A percentile compares a stretch with the other conserved stretches of the same genome.
These are phyloP conservation scores for Chaetomidium leptoderma DNA, from an alignment of 495 filamentous ascomycete genomes.

Conservation along the genomic window DNA sequence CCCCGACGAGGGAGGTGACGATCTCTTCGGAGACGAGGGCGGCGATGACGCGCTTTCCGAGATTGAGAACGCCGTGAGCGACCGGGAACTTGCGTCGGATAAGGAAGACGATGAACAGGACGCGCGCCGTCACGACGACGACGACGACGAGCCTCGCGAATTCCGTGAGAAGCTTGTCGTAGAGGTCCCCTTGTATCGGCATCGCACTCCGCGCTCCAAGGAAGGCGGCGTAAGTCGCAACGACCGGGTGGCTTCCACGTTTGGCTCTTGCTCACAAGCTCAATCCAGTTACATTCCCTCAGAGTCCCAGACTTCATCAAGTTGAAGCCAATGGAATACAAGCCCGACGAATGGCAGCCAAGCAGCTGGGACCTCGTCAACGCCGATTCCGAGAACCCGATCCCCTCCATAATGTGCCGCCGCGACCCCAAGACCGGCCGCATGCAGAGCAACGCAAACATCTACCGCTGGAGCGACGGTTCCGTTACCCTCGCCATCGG, in stretches of 20 bases:
- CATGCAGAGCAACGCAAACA: constrained; percentile 69
- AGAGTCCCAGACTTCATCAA: constrained; percentile 75
- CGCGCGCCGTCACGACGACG: constrained; percentile 36
- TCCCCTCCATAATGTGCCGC: constrained; percentile 39
- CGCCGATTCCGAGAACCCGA: constrained; percentile 35
- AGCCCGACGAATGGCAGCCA: constrained; percentile 60
- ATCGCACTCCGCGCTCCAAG: constrained; percentile 65
- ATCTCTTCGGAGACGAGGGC: constrained; percentile 64
- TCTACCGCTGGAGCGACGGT: constrained; percentile 80
- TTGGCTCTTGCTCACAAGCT: neutral
- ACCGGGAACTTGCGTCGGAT: constrained; percentile 77
- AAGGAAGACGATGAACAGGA: constrained; percentile 53
- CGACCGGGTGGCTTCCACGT: neutral
- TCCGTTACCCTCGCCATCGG: constrained; percentile 72
- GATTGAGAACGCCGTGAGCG: constrained; percentile 46
- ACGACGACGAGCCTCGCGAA: constrained; percentile 43
- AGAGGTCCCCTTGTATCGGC: constrained; percentile 55
- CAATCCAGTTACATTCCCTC: constrained; percentile 65
- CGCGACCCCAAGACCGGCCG: constrained; percentile 42
- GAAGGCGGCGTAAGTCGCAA: constrained; percentile 55
- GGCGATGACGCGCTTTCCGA: constrained; percentile 34
- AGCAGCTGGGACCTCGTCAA: constrained; percentile 47
- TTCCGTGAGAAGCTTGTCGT: constrained; percentile 52
- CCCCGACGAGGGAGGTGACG: constrained; percentile 52
- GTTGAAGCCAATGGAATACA: constrained; percentile 69